These are phyloP conservation scores for Trametes polyzona DNA, from an alignment of 1,284 basidiomycete species.

Conservation along the genomic window DNA sequence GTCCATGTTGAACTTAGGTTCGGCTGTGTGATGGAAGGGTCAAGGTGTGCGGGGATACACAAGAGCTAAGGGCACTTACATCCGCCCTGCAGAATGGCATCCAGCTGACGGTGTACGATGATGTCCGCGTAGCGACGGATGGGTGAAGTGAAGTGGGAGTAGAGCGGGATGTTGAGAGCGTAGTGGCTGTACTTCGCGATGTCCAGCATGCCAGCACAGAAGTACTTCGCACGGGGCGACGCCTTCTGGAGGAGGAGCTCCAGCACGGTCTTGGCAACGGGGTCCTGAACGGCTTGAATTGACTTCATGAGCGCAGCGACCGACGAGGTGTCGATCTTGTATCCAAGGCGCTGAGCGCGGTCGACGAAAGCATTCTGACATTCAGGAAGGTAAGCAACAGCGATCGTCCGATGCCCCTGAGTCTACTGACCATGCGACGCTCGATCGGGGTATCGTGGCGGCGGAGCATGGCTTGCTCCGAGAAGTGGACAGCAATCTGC, in stretches of 20 bases:
- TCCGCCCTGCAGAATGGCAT: constrained; percentile 80
- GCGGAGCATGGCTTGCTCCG: constrained; percentile 93
- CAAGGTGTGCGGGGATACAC: constrained; percentile 8
- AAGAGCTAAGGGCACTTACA: constrained; percentile 45
- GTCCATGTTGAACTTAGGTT: constrained; percentile 94
- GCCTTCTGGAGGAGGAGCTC: constrained; percentile 87
- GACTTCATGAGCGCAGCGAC: constrained; percentile 86
- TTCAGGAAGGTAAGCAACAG: constrained; percentile 8
- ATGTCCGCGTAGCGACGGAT: constrained; percentile 95
- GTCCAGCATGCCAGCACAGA: constrained; percentile 98
- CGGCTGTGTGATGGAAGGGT: constrained; percentile 41
- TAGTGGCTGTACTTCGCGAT: constrained; percentile 98
- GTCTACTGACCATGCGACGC: constrained; percentile 71
- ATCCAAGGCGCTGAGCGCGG: constrained; percentile 84
- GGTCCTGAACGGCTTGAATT: constrained; percentile 74
- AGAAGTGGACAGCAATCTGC: constrained; percentile 90
- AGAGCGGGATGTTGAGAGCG: constrained; percentile 88
- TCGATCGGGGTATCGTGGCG: constrained; percentile 94
- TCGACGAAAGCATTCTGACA: constrained; percentile 79
- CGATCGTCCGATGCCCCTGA: no score
- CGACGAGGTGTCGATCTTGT: constrained; percentile 80
- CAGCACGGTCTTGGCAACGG: constrained; percentile 73
- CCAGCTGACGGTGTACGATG: constrained; percentile 95
- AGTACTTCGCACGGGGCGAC: constrained; percentile 94
- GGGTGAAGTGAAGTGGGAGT: constrained; percentile 97